A percentile compares a stretch with the other conserved stretches of the same genome.
Evolutionary conservation across 495 filamentous ascomycete species (phyloP).

Genomic region (Aspergillus kassunensis): DNA sequence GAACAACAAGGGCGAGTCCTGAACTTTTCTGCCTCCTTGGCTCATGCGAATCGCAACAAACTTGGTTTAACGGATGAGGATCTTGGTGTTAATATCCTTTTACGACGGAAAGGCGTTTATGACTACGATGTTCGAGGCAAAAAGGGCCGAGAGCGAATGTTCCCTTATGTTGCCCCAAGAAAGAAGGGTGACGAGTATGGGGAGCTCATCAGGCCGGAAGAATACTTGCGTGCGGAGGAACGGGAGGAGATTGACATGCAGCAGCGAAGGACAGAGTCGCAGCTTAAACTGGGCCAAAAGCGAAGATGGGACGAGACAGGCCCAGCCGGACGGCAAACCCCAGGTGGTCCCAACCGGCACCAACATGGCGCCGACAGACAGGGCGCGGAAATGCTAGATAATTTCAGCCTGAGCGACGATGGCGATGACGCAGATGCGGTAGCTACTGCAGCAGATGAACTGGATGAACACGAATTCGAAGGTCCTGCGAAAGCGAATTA

Average conservation of each 20-base stretch:
- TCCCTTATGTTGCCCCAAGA: slow-evolving; percentile 76
- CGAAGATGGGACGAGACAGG: slow-evolving; percentile 81
- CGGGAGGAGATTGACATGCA: slow-evolving; percentile 72
- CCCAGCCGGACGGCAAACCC: slow-evolving; percentile 32
- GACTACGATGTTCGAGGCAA: slow-evolving; percentile 93
- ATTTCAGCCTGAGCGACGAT: slow-evolving; percentile 35
- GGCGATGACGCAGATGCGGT: slow-evolving; percentile 43
- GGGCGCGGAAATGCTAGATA: slow-evolving; percentile 40
- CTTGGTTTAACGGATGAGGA: slow-evolving; percentile 79
- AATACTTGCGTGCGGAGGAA: slow-evolving; percentile 92
- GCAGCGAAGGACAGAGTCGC: slow-evolving; percentile 43
- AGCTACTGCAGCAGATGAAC: slow-evolving; percentile 45
- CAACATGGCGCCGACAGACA: slow-evolving; percentile 43
- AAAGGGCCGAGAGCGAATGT: slow-evolving; percentile 89
- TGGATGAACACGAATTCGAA: slow-evolving; percentile 46
- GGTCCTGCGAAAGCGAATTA: slow-evolving; percentile 74
- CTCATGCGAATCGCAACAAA: slow-evolving; percentile 76
- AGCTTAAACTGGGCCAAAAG: slow-evolving; percentile 83
- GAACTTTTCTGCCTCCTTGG: slow-evolving; percentile 78
- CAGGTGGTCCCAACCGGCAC: slow-evolving; percentile 44
- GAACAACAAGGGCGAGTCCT: slow-evolving; percentile 90
- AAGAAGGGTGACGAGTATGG: slow-evolving; percentile 87
- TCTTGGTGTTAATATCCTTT: slow-evolving; percentile 81
- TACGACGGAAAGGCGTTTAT: slow-evolving; percentile 81
- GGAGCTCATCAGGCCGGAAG: slow-evolving; percentile 87